These are phyloP conservation scores for Populus hybrid DNA, from an alignment of 441 rosid species.

Conservation along the genomic window DNA sequence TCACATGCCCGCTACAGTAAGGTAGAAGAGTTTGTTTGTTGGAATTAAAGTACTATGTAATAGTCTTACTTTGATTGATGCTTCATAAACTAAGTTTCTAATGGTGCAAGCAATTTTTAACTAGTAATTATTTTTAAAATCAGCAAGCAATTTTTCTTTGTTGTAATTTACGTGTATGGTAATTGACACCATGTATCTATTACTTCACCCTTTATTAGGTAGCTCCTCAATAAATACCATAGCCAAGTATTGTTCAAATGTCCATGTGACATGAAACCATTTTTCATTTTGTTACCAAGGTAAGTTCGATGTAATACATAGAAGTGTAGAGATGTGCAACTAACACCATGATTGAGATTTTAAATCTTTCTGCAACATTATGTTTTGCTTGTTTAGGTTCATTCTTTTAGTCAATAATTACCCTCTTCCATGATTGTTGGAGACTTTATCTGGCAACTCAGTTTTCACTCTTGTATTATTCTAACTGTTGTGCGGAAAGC, in stretches of 20 bases:
- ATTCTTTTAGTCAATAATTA: background rate
- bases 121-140: background rate
- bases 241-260: background rate
- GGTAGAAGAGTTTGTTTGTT: conserved; percentile 41
- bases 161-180: background rate
- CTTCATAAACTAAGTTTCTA: background rate
- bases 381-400: background rate
- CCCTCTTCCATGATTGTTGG: background rate
- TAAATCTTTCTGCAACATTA: background rate
- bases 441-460: background rate
- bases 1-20: conserved; percentile 87
- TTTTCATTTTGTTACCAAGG: background rate
- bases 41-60: background rate
- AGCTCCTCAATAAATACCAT: background rate
- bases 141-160: background rate
- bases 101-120: background rate
- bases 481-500: background rate
- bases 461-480: too few relatives aligned
- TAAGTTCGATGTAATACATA: background rate
- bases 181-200: background rate
- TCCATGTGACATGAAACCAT: background rate
- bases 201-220: background rate
- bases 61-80: background rate
- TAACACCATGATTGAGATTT: background rate
- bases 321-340: background rate